phyloP scores from a whole-genome alignment of 1,284 basidiomycete genomes.

The Ceratobasidium papillatum region DNA sequence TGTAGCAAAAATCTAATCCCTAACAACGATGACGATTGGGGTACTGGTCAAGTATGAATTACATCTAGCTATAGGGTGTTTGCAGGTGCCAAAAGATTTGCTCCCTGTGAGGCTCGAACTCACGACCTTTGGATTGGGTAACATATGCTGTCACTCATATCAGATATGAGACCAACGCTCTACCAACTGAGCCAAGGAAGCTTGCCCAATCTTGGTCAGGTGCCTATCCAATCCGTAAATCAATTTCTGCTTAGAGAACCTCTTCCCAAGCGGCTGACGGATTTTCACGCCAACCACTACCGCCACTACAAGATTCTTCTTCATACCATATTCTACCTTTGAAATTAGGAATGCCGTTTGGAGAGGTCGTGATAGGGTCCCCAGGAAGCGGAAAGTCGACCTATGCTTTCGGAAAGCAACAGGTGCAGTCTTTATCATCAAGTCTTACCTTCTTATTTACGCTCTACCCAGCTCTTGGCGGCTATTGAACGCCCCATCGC shows the following conservation, averaged over 20 bases:
- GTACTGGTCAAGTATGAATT: too few species aligned
- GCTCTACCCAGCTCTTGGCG: conserved; percentile 70
- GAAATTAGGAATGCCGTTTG: conserved; percentile 71
- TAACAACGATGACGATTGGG: too few species aligned
- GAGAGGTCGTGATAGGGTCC: conserved; percentile 89
- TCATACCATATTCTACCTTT: not conserved
- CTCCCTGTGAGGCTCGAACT: conserved; percentile 33
- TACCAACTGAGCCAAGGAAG: conserved; percentile 39
- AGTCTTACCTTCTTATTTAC: not conserved
- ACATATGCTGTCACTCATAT: conserved; percentile 9
- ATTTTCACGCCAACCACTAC: not conserved
- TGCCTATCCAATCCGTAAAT: not conserved
- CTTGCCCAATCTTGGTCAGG: not conserved
- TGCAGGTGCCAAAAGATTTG: conserved; percentile 8
- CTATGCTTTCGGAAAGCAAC: conserved; percentile 92
- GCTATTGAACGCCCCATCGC: conserved; percentile 87
- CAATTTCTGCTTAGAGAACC: not conserved
- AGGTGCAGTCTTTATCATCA: conserved; percentile 53
- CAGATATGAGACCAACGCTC: conserved; percentile 38
- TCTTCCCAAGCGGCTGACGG: too few species aligned
- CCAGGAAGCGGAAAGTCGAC: conserved; percentile 95
- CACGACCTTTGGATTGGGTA: conserved; percentile 29
- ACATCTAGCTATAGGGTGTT: too few species aligned
- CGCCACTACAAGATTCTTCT: too few species aligned
- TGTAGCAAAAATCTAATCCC: too few species aligned